Percentiles rank a stretch among this genome's conserved stretches.
These are phyloP conservation scores for Tagetes patula DNA, from an alignment of 129 eudicot species.

Conservation along the genomic window DNA sequence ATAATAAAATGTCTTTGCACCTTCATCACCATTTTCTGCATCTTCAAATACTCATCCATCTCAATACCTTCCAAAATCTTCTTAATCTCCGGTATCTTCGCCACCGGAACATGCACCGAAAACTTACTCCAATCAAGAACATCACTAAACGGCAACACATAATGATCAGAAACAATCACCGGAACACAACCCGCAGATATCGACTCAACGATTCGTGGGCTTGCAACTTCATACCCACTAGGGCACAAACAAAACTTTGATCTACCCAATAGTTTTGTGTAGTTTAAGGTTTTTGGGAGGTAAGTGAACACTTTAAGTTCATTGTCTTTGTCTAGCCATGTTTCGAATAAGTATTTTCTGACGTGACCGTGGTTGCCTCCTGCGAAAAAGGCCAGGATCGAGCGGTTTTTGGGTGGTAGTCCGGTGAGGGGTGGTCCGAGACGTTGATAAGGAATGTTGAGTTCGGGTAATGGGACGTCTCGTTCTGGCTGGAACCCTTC, in stretches of 20 bases:
- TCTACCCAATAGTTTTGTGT: constrained; percentile 37
- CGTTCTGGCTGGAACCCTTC: constrained; percentile 51
- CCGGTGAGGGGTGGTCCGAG: constrained; percentile 42
- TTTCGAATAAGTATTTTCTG: constrained; percentile 33
- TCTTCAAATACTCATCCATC: constrained; percentile 29
- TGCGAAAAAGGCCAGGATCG: constrained; percentile 51
- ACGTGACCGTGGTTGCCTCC: constrained; percentile 51
- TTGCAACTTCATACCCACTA: constrained; percentile 71
- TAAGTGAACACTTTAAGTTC: constrained; percentile 40
- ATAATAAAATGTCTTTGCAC: constrained; percentile 53
- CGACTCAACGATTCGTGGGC: constrained; percentile 63
- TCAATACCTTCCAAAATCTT: constrained; percentile 36
- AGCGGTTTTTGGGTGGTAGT: constrained; percentile 36
- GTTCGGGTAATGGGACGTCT: constrained; percentile 55
- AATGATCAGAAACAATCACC: constrained; percentile 52
- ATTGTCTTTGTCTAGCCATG: constrained; percentile 41
- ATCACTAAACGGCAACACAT: constrained; percentile 59
- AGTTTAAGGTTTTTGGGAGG: constrained; percentile 43
- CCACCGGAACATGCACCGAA: constrained; percentile 52
- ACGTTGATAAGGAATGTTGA: constrained; percentile 32
- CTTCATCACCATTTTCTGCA: constrained; percentile 44
- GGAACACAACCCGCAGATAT: constrained; percentile 62
- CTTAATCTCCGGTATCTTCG: constrained; percentile 42
- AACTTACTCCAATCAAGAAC: constrained; percentile 69
- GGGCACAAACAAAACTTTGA: constrained; percentile 64